Conservation (phyloP, 139 green algal genomes). For the Chlorella sp. region DNA sequence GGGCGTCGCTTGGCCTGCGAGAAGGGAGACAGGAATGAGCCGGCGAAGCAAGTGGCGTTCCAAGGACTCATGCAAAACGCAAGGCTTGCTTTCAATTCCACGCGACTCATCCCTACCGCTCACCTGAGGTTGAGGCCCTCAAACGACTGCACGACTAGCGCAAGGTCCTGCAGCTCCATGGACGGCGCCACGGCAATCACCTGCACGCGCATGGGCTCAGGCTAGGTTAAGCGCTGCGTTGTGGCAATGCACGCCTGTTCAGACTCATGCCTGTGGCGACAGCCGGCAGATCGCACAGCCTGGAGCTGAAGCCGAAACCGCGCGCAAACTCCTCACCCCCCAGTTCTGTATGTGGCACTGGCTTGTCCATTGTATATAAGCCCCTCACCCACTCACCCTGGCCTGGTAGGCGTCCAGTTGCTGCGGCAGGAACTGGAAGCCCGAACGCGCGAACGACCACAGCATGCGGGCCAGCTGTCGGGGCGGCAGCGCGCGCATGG, state of each 20-base stretch:
- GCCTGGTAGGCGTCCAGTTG: conserved; percentile 3
- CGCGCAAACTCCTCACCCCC: neutral
- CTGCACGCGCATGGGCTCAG: neutral
- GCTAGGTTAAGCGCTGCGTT: neutral
- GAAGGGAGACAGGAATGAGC: neutral
- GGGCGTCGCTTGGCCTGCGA: neutral
- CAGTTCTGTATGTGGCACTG: neutral
- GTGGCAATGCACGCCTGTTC: neutral
- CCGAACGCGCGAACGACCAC: neutral
- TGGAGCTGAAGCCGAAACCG: neutral
- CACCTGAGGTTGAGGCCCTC: neutral
- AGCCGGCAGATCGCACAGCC: too few relatives aligned
- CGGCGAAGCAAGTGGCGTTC: neutral
- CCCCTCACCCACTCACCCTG: neutral
- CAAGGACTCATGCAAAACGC: neutral
- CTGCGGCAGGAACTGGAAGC: neutral
- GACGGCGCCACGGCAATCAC: neutral
- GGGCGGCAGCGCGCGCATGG: neutral
- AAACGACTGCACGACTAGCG: neutral
- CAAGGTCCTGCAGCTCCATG: neutral
- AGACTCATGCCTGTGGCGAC: too few relatives aligned
- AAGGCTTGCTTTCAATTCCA: neutral
- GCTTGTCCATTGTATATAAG: neutral
- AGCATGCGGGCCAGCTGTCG: conserved; percentile 1
- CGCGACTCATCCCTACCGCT: neutral